Conservation (phyloP, 192 early-diverging fungal species). For the Linnemannia zychae region DNA sequence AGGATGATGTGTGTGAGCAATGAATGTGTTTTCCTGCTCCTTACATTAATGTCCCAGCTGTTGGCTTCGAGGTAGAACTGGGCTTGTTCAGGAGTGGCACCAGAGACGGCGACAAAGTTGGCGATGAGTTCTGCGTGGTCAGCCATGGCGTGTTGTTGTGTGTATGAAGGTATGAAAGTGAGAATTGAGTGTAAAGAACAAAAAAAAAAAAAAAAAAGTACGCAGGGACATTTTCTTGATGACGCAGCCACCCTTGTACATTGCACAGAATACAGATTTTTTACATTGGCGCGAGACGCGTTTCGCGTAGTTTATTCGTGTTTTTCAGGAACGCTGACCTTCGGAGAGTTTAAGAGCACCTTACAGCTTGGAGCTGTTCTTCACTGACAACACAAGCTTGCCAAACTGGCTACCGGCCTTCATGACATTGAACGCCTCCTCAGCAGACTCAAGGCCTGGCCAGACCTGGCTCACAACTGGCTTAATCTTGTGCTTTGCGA, state of each 20-base stretch:
- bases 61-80: conserved; percentile 81
- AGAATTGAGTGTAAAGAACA: background rate
- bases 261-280: no score
- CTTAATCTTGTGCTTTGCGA: conserved; percentile 64
- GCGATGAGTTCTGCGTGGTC: conserved; percentile 70
- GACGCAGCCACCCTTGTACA: conserved; percentile 15
- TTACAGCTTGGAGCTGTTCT: conserved; percentile 29
- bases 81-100: conserved; percentile 69
- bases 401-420: conserved; percentile 39
- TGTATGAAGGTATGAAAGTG: background rate
- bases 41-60: conserved; percentile 85
- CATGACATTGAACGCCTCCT: conserved; percentile 33
- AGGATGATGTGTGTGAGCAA: background rate
- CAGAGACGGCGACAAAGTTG: conserved; percentile 70
- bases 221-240: background rate
- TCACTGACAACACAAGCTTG: conserved; percentile 40
- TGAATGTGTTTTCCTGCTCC: background rate
- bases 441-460: conserved; percentile 59
- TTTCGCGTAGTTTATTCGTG: background rate
- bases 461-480: conserved; percentile 71
- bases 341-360: no score
- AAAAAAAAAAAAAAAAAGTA: conserved; percentile 7
- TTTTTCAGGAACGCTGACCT: no score
- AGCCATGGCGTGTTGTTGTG: conserved; percentile 31
- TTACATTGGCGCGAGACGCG: no score